These are phyloP conservation scores for Backusella luteola DNA, from an alignment of 192 early-diverging fungal species.

Conservation along the genomic window DNA sequence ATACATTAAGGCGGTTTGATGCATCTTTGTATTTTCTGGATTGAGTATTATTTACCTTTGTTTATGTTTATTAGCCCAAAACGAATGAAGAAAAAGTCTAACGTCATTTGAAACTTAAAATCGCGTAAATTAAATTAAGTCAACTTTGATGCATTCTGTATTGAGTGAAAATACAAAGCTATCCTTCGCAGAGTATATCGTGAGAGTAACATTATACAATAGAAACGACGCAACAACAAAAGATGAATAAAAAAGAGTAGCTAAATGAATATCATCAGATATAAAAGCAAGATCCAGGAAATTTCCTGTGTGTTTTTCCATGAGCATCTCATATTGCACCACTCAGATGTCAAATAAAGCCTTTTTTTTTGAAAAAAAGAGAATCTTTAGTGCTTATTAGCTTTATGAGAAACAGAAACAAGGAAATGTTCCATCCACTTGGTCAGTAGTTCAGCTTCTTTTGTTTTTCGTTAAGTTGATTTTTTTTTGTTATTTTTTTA, in stretches of 20 bases:
- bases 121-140: not conserved
- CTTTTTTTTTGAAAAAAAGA: not conserved
- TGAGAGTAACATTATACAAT: not conserved
- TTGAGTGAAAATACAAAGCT: too few species aligned
- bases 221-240: not conserved
- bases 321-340: too few species aligned
- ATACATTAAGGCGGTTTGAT: not conserved
- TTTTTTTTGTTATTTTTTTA: not conserved
- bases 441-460: too few species aligned
- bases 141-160: not conserved
- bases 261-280: not conserved
- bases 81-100: not conserved
- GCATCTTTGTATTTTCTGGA: not conserved
- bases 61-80: not conserved
- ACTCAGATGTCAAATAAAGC: too few species aligned
- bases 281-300: not conserved
- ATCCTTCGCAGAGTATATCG: not conserved
- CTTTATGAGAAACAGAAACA: not conserved
- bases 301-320: not conserved
- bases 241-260: not conserved
- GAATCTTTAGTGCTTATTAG: not conserved
- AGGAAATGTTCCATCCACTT: too few species aligned
- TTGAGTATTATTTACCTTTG: not conserved
- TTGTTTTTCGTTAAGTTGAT: not conserved
- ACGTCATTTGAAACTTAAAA: not conserved